Evolutionary conservation across 805 yeast genomes (phyloP), one percentile per base, ranked within the genome.

Genomic region (Kluyveromyces lactis): DNA sequence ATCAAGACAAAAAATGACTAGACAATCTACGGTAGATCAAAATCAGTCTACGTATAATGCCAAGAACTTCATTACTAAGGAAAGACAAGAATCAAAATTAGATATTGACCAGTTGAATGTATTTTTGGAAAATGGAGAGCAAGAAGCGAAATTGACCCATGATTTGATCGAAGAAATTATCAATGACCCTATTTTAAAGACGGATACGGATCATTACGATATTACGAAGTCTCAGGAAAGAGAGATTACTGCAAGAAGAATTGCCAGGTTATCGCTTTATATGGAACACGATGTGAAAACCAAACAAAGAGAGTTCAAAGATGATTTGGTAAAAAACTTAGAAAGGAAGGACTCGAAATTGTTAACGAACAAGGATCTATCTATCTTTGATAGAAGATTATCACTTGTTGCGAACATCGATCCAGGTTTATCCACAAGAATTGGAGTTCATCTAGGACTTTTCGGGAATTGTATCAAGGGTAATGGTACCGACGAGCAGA

Each of bases 401-500:
- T 71, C 77, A 24, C 48, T 79, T 41, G 60, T 80, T 23, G 77
- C 78, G 13, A 67, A 79, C 32, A 71, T 79, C 45, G 97, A 90
- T 60, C 94, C 95, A 13, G 80, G 79, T 49, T 66, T 83, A 33
- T 76, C 78, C 38, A 87, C 95, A 24, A 75, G 97, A 52, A 62
- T 85, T 37, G 95, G 95, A 31, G 87, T 89, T 41, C 95, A 89
- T 66, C 69, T 81, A 48, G 96, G 95, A 4, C 70, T 89, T 42
- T 90, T 90, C 58, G 71, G 86, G 39, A 74, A 77, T 42, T 85
- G 95, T 42, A 66, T 89, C 42, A 76, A 81, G 50, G 95, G 96
- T 45, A 82, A 84, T 51, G 97, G 96, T 48, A 81, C 97, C 7
- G 72, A 75, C 26, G 85, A 77, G 42, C 97, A 89, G 68, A 73